These are phyloP conservation scores for Oryza officinalis DNA, from an alignment of 176 grass and related monocot genomes.

Conservation along the genomic window DNA sequence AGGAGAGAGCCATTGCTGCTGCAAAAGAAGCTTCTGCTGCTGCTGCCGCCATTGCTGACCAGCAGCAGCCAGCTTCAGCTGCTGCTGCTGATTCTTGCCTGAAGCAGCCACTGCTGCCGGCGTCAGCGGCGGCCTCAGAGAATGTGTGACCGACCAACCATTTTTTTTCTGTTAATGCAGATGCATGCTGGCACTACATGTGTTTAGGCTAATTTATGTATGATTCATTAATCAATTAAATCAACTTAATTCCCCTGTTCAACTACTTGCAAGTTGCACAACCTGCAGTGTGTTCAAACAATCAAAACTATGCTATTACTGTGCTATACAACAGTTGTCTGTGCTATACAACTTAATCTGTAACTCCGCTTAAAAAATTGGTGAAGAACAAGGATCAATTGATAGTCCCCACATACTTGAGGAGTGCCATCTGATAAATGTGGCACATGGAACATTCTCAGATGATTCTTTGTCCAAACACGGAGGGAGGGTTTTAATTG, in stretches of 20 bases:
- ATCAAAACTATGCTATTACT: too few relatives aligned
- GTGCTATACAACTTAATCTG: too few relatives aligned
- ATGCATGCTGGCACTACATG: background rate
- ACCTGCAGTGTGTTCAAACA: background rate
- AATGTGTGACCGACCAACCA: background rate
- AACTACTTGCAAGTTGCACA: background rate
- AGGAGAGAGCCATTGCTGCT: constrained; percentile 15
- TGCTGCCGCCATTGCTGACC: background rate
- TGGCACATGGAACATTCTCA: too few relatives aligned
- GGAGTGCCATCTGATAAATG: too few relatives aligned
- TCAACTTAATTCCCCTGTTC: background rate
- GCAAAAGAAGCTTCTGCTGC: constrained; percentile 1
- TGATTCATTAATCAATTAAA: background rate
- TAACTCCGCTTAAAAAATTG: too few relatives aligned
- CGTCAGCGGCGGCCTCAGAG: background rate
- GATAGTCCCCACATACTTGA: too few relatives aligned
- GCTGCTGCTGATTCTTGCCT: background rate
- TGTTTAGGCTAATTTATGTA: background rate
- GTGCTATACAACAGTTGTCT: too few relatives aligned
- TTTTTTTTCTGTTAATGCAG: background rate
- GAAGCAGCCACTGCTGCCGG: constrained; percentile 16
- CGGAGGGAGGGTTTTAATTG: too few relatives aligned
- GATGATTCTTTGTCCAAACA: too few relatives aligned
- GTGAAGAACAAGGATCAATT: too few relatives aligned
- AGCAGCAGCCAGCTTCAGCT: background rate